Percentiles rank a stretch among this genome's conserved stretches.
These are phyloP conservation scores for Aspergillus bertholletiae DNA, from an alignment of 495 filamentous ascomycete species.

Conservation along the genomic window DNA sequence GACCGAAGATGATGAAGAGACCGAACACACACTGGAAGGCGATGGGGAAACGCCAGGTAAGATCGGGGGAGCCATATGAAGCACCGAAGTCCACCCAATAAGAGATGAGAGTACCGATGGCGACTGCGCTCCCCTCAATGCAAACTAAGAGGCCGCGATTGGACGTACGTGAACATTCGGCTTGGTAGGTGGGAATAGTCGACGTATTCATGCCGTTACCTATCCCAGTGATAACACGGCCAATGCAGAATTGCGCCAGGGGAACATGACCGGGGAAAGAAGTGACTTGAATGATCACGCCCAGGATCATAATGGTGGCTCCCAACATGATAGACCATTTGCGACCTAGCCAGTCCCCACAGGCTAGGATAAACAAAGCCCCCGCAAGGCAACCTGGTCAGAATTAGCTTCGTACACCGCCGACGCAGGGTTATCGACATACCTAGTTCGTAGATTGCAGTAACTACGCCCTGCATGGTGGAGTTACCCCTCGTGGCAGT, in stretches of 20 bases:
- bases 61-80: conserved; percentile 58
- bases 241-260: conserved; percentile 70
- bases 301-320: conserved; percentile 70
- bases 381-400: conserved; percentile 57
- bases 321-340: conserved; percentile 59
- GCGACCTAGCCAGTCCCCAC: conserved; percentile 69
- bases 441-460: conserved; percentile 77
- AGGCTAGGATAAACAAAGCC: conserved; percentile 64
- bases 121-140: conserved; percentile 77
- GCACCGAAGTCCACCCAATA: conserved; percentile 87
- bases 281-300: conserved; percentile 72
- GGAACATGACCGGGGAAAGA: conserved; percentile 40
- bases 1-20: conserved; percentile 58
- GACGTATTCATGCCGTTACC: conserved; percentile 78
- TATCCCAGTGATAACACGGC: conserved; percentile 68
- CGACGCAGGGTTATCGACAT: not conserved
- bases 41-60: conserved; percentile 81
- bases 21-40: conserved; percentile 78
- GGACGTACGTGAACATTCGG: conserved; percentile 67
- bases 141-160: conserved; percentile 82
- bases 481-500: conserved; percentile 60
- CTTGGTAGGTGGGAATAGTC: conserved; percentile 79
- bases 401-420: not conserved
- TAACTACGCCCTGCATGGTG: conserved; percentile 76
- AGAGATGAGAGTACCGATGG: conserved; percentile 70